Conservation (phyloP, 306 rosid species). For the Prunus persica region Prunus_persica_NCBIv2 NC_034009.1:1861001-1861500, state of each 20-base stretch:
- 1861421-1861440: background rate
- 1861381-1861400: background rate
- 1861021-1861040: conserved; percentile 83
- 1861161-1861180: background rate
- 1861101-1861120: background rate
- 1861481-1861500: no score
- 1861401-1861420: background rate
- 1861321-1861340: background rate
- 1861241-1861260: conserved; percentile 5
- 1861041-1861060: conserved; percentile 62
- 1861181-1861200: background rate
- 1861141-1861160: no score
- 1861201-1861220: background rate
- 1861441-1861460: background rate
- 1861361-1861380: background rate
- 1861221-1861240: background rate
- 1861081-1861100: background rate
- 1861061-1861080: conserved; percentile 76
- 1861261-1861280: conserved; percentile 15
- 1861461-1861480: no score
- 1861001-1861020: conserved; percentile 89
- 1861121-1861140: background rate
- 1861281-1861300: conserved; percentile 6
- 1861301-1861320: background rate
- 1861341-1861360: background rate